Percentiles rank a stretch among this genome's conserved stretches.
Conservation (phyloP, 1,284 basidiomycete genomes). For the Rhodotorula sp. region DNA sequence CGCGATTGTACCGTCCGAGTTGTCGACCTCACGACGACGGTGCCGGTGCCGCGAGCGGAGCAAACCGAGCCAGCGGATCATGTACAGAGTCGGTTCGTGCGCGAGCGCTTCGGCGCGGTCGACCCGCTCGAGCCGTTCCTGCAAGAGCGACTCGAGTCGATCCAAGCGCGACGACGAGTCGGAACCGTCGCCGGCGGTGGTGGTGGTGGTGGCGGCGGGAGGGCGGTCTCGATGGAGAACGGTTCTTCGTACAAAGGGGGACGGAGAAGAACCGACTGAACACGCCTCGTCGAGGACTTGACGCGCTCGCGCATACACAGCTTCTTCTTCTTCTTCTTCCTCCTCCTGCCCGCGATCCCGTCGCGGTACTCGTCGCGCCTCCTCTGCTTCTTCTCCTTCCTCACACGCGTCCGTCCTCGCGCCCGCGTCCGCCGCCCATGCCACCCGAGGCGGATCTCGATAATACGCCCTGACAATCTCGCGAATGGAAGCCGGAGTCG, state of each 20-base stretch:
- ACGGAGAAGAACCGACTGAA: not conserved
- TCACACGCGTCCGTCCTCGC: too few species aligned
- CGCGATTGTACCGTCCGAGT: not conserved
- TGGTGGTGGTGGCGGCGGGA: too few species aligned
- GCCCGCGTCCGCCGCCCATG: too few species aligned
- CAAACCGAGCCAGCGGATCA: slow-evolving; percentile 23
- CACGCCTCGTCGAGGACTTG: slow-evolving; percentile 33
- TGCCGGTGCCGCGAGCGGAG: not conserved
- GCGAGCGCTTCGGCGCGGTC: slow-evolving; percentile 20
- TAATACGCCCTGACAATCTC: not conserved
- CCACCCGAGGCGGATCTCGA: not conserved
- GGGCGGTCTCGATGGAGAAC: too few species aligned
- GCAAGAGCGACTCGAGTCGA: slow-evolving; percentile 26
- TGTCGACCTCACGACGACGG: not conserved
- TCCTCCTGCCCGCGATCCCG: not conserved
- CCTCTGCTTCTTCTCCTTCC: not conserved
- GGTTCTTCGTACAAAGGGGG: too few species aligned
- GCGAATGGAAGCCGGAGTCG: not conserved
- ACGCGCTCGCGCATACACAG: slow-evolving; percentile 27
- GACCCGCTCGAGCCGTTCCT: slow-evolving; percentile 21
- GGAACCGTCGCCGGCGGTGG: too few species aligned
- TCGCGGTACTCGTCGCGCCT: not conserved
- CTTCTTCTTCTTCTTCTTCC: slow-evolving; percentile 11
- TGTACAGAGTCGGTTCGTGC: slow-evolving; percentile 14
- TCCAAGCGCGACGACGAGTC: too few species aligned